Conservation (phyloP, 352 stramenopile species). For the Pythium aquatile region DNA sequence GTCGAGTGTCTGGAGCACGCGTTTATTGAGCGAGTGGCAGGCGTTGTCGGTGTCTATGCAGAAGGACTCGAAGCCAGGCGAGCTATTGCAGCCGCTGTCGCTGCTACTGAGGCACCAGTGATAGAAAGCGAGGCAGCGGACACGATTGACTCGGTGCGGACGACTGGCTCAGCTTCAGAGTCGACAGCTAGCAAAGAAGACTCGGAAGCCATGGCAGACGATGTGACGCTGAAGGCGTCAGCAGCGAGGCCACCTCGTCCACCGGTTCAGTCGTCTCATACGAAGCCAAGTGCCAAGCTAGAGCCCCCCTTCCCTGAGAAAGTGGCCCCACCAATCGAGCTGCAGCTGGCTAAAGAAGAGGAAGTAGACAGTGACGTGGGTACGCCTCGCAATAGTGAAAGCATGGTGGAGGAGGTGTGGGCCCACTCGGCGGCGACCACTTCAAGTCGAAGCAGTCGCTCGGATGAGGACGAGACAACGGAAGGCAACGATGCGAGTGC, state of each 20-base stretch:
- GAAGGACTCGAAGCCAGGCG: slow-evolving; percentile 3
- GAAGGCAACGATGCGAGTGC: slow-evolving; percentile 34
- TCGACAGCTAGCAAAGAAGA: slow-evolving; percentile 3
- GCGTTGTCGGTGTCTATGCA: slow-evolving; percentile 25
- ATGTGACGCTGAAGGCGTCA: slow-evolving; percentile 22
- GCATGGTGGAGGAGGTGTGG: slow-evolving; percentile 14
- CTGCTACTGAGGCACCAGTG: neutral
- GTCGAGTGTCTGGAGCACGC: slow-evolving; percentile 89
- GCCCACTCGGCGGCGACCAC: slow-evolving; percentile 1
- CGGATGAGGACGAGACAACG: slow-evolving; percentile 34
- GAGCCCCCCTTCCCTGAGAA: no score
- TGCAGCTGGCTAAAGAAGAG: neutral
- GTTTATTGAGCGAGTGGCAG: slow-evolving; percentile 66
- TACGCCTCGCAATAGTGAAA: slow-evolving; percentile 18
- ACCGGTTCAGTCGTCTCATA: neutral
- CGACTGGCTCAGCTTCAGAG: neutral
- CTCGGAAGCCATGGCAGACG: slow-evolving; percentile 18
- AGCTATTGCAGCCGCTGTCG: neutral
- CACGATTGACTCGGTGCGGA: slow-evolving; percentile 1
- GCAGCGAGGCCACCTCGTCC: slow-evolving; percentile 7
- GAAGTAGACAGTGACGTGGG: neutral
- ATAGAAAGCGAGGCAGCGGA: neutral
- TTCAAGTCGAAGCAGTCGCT: slow-evolving; percentile 20
- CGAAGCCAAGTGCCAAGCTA: neutral
- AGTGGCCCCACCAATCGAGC: neutral